Evolutionary conservation across 2,329 filamentous ascomycete genomes (phyloP).

Genomic region (Diplodia mutila): DNA sequence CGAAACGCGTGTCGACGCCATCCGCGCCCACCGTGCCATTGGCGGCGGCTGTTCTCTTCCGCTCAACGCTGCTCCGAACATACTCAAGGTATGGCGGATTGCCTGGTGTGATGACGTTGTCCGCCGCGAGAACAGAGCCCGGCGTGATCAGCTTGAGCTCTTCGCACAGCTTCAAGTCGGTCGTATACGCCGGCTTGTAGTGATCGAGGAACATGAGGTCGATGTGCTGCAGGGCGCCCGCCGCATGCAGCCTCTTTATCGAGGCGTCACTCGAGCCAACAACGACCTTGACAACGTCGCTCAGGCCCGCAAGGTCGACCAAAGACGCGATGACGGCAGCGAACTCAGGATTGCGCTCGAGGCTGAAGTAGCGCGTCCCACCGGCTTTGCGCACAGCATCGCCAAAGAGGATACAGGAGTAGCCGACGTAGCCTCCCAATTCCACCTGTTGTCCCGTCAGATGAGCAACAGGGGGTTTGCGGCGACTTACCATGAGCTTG

Average conservation of each 20-base stretch:
- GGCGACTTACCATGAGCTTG: conserved; percentile 59
- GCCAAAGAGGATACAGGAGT: conserved; percentile 78
- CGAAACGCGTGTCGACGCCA: conserved; percentile 46
- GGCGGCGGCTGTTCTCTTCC: conserved; percentile 58
- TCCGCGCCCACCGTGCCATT: conserved; percentile 34
- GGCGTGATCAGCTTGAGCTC: conserved; percentile 65
- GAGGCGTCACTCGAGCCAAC: conserved; percentile 71
- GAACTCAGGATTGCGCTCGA: conserved; percentile 76
- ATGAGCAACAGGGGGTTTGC: not conserved
- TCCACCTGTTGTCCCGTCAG: conserved; percentile 57
- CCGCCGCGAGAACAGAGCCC: conserved; percentile 67
- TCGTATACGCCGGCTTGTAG: conserved; percentile 74
- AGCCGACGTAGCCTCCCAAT: conserved; percentile 79
- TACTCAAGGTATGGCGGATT: conserved; percentile 74
- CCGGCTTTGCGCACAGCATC: conserved; percentile 66
- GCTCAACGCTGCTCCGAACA: conserved; percentile 64
- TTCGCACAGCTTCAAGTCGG: conserved; percentile 78
- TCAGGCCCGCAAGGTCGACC: conserved; percentile 75
- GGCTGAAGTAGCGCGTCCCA: conserved; percentile 68
- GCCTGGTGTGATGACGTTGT: conserved; percentile 73
- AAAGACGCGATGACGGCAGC: conserved; percentile 70
- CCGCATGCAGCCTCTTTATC: conserved; percentile 61
- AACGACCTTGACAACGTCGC: conserved; percentile 69
- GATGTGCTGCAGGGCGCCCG: conserved; percentile 60
- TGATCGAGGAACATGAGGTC: conserved; percentile 81